Evolutionary conservation across 2,329 filamentous ascomycete genomes (phyloP).

Genomic region (Parastagonospora nodorum): DNA sequence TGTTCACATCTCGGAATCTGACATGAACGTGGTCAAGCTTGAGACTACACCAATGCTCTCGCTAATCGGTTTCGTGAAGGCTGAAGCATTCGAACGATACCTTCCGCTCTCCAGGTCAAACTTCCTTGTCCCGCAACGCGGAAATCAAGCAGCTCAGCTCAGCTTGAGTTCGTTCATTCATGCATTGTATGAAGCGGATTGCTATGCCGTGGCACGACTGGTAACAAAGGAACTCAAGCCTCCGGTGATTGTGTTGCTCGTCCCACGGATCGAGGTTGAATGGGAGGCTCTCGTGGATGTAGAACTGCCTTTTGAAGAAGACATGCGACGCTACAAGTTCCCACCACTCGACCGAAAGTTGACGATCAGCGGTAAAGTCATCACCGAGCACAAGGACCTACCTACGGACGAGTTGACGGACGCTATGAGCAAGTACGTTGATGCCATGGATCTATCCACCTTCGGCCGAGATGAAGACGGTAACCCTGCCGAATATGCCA

Average conservation of each 20-base stretch:
- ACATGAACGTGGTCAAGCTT: conserved; percentile 86
- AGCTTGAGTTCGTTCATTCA: conserved; percentile 89
- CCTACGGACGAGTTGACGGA: conserved; percentile 74
- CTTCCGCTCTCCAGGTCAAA: conserved; percentile 82
- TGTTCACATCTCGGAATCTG: conserved; percentile 84
- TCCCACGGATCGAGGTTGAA: conserved; percentile 76
- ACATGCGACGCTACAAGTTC: conserved; percentile 87
- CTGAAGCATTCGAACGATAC: conserved; percentile 79
- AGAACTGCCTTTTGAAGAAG: conserved; percentile 90
- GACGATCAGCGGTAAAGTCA: conserved; percentile 79
- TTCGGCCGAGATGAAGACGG: conserved; percentile 75
- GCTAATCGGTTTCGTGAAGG: conserved; percentile 84
- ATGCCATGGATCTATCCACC: conserved; percentile 83
- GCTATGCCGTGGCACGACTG: conserved; percentile 83
- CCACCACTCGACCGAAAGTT: conserved; percentile 86
- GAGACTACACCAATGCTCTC: conserved; percentile 77
- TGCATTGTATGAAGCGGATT: conserved; percentile 81
- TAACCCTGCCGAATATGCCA: conserved; percentile 68
- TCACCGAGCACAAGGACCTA: conserved; percentile 83
- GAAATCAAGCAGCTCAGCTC: conserved; percentile 80
- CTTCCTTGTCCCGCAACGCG: conserved; percentile 75
- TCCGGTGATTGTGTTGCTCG: conserved; percentile 76
- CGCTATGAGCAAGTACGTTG: conserved; percentile 90
- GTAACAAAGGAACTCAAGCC: conserved; percentile 83
- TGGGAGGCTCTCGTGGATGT: conserved; percentile 88